A percentile compares a stretch with the other conserved stretches of the same genome.
Evolutionary conservation across 2,329 filamentous ascomycete genomes (phyloP).

Genomic region (Chaetomiaceae sp.): DNA sequence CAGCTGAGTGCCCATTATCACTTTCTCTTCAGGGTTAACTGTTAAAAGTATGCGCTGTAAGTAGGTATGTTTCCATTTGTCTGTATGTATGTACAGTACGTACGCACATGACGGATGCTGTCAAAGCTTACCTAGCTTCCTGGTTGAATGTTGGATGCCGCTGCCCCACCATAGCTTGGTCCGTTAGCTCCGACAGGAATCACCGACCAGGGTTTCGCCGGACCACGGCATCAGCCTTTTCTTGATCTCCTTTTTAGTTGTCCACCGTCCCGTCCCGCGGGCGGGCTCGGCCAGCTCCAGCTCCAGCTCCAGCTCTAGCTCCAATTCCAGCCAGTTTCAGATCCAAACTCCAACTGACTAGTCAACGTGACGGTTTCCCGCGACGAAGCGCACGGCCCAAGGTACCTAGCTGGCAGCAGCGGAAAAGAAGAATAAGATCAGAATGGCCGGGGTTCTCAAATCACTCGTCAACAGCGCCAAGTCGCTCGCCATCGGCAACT

Average conservation of each 20-base stretch:
- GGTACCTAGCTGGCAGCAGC: too few species aligned
- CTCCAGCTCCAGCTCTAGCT: neutral
- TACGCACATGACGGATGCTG: too few species aligned
- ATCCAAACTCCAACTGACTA: neutral
- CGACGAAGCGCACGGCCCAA: neutral
- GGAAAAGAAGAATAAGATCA: neutral
- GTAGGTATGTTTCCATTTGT: too few species aligned
- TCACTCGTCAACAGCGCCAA: constrained; percentile 28
- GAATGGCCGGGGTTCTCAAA: constrained; percentile 21
- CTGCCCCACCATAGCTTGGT: neutral
- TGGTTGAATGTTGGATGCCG: too few species aligned
- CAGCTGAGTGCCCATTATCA: too few species aligned
- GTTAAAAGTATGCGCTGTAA: too few species aligned
- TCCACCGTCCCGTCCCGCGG: constrained; percentile 4
- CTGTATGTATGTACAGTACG: too few species aligned
- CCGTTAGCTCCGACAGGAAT: constrained; percentile 16
- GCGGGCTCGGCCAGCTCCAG: constrained; percentile 1
- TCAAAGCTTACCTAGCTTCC: too few species aligned
- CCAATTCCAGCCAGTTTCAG: neutral
- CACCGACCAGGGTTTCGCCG: constrained; percentile 3
- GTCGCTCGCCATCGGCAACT: constrained; percentile 27
- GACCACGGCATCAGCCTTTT: constrained; percentile 2
- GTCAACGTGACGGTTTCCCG: too few species aligned
- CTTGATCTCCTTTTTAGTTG: neutral
- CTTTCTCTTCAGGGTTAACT: too few species aligned